Evolutionary conservation across 768 basidiomycete genomes (phyloP), one percentile per base, ranked within the genome.

Genomic region (Mycena floridula): DNA sequence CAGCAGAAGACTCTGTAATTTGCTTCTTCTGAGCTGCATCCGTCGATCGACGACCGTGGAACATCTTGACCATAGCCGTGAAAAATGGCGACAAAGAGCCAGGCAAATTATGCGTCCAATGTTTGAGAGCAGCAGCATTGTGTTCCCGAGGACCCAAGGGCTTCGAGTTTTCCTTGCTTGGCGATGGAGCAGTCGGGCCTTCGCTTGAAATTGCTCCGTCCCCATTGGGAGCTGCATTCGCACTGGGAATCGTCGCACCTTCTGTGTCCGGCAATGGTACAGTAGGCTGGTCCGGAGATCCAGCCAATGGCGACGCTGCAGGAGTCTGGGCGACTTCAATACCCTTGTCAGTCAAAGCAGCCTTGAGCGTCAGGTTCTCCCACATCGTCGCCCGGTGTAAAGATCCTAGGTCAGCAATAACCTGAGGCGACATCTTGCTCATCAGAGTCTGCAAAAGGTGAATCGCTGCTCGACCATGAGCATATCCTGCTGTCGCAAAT

Each of bases 11-110:
- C 18, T 79, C 76, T 15, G 70, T 56, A 12, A 93, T 86, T 55
- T 89, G 87, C 56, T 85, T 82, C 61, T 78, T 85, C 58, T 94
- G 91, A 13, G 71, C 54, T 3, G 74, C 48, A 54, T 95, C 92
- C 8, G 81, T 76, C 55, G 80, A 89, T 16, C 91, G 79, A 47
- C 89, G 73, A 11, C 81, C 80, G 57, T 89, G 81, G 62, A 94
- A 87, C 61, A 94, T 73, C 64, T 92, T 90, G 48, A 90, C 82
- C 55, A 90, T 79, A 12, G 91, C 90, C 74, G 90, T 89, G 64
- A 92, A 89, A 62, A 96, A 86, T 1, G 91, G 87, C 2, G 81
- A 77, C 46, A 93, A 63, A 2, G 81, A 73, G 26, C 73, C 78
- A 0, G 90, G 89, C 40, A 93, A 70, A 22, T 87, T 83, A 49